phyloP scores from a whole-genome alignment of 202 grass and related monocot genomes.

The Zoysia matrella region DNA sequence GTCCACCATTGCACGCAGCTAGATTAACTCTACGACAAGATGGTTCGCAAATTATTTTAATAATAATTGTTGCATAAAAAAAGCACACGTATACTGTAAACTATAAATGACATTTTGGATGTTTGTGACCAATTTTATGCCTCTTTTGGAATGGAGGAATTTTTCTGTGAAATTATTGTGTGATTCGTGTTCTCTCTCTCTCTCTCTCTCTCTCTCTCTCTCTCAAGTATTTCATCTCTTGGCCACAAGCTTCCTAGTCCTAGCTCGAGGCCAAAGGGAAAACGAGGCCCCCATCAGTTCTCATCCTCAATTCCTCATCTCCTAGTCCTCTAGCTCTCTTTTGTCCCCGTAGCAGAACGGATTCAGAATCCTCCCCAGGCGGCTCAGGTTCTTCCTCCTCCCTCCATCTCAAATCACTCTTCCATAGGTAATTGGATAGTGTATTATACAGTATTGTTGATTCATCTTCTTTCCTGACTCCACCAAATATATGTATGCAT shows the following conservation, averaged over 20 bases:
- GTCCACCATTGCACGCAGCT: neutral
- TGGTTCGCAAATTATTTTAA: slow-evolving; percentile 10
- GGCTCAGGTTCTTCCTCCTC: neutral
- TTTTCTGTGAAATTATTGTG: too few species aligned
- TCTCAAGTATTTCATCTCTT: slow-evolving; percentile 46
- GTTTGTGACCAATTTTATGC: neutral
- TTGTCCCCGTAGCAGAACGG: slow-evolving; percentile 30
- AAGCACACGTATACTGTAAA: neutral
- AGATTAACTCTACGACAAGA: slow-evolving; percentile 37
- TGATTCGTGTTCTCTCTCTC: slow-evolving; percentile 1
- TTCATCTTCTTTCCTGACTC: slow-evolving; percentile 18
- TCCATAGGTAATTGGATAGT: neutral
- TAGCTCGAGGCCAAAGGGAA: slow-evolving; percentile 49
- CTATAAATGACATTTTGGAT: neutral
- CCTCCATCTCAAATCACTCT: slow-evolving; percentile 14
- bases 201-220: slow-evolving; percentile 45
- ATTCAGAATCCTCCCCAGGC: slow-evolving; percentile 16
- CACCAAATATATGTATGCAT: slow-evolving; percentile 2
- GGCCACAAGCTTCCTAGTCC: slow-evolving; percentile 32
- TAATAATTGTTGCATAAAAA: slow-evolving; percentile 24
- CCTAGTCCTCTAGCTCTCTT: neutral
- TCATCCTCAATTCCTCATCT: slow-evolving; percentile 7
- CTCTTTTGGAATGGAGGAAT: too few species aligned
- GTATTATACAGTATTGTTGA: neutral
- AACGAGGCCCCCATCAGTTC: slow-evolving; percentile 43